Evolutionary conservation across 371 early-diverging fungal genomes (phyloP), one percentile per base, ranked within the genome.

Genomic region (Mucor plumbeus): DNA sequence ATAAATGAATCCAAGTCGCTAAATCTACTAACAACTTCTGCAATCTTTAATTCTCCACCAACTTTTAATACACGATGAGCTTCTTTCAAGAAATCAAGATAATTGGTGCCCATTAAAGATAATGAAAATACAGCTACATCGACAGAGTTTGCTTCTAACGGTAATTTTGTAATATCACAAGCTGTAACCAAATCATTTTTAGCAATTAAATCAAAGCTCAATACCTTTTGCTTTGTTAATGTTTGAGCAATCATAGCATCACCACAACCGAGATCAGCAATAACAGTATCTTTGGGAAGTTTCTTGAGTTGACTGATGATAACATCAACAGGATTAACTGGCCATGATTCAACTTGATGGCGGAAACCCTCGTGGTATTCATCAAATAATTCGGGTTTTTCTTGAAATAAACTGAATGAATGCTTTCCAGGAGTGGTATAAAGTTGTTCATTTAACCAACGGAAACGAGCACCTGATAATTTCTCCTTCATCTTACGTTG

Each of bases 211-310:
- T 99, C 99, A 77, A 97, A 99, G 40, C 98, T 98, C 68, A 94
- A 87, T 19, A 98, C 91, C n/a, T 83, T 85, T 21, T 82, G 80
- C 48, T 79, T 78, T n/a, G 79, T 83, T 55, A 98, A 80, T 10
- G 86, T 83, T 56, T 88, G 83, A 1, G 97, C 93, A 69, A 99
- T 85, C 78, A 89, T 89, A 14, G 97, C 99, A 71, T 97, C 98
- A 8, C 99, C 99, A 74, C 99, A 99, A 1, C 99, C 99, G 72
- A 99, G 72, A 82, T 99, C 99, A 3, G 97, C 99, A 58, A 99
- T 86, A 3, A 91, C 81, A 0, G 84, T 81, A 41, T 68, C 76
- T 61, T 75, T 74, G 41, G 87, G 81, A 38, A 81, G 71, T 26
- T 76, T 69, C n/a, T 74, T 71, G 10, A 99, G 78, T 54, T 91